Conservation (phyloP, 345 rosid species). For the Eucalyptus curtisii region DNA sequence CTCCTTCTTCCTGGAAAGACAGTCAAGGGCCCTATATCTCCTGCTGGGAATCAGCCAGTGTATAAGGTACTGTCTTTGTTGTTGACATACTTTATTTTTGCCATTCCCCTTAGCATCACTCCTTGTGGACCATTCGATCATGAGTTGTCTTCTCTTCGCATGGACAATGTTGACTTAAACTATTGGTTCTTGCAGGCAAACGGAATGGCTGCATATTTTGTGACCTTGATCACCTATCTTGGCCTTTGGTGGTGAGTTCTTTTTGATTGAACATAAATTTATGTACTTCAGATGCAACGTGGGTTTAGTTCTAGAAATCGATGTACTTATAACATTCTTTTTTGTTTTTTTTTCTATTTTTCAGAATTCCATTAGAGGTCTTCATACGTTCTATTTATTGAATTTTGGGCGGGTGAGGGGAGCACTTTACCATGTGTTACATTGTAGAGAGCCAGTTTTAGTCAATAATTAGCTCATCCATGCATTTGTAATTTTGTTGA, state of each 20-base stretch:
- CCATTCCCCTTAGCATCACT: background rate
- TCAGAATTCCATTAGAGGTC: background rate
- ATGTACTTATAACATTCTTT: background rate
- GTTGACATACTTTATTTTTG: background rate
- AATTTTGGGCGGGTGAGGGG: background rate
- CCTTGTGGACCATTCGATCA: background rate
- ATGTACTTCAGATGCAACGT: background rate
- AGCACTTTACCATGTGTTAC: background rate
- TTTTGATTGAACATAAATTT: background rate
- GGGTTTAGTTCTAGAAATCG: background rate
- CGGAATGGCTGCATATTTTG: constrained; percentile 75
- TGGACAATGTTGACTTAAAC: background rate
- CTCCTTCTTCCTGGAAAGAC: constrained; percentile 83
- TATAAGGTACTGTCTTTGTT: constrained; percentile 48
- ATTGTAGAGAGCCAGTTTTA: background rate
- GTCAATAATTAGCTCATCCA: background rate
- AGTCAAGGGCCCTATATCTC: constrained; percentile 87
- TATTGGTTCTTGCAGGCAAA: constrained; percentile 53
- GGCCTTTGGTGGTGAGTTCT: constrained; percentile 91
- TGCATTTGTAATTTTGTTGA: background rate
- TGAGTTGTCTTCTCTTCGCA: background rate
- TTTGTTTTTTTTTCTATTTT: background rate
- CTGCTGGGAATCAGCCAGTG: constrained; percentile 73
- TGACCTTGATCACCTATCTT: constrained; percentile 66
- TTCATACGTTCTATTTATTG: background rate